Conservation (phyloP, 495 filamentous ascomycete genomes). For the Penicillium canescens region DNA sequence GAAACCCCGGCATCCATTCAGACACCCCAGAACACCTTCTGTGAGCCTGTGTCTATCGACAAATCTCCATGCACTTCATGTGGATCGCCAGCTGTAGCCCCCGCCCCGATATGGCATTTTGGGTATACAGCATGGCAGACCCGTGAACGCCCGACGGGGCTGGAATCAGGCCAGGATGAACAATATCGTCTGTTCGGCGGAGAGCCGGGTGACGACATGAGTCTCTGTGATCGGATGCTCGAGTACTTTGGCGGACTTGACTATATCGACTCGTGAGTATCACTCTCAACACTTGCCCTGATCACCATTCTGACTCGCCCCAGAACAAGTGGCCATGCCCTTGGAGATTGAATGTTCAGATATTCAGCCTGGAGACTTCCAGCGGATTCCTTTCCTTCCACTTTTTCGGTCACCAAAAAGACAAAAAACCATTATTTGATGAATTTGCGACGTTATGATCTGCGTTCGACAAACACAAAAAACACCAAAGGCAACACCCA, state of each 20-base stretch:
- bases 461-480: conserved; percentile 13
- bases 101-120: conserved; percentile 46
- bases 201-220: conserved; percentile 47
- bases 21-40: conserved; percentile 11
- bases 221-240: conserved; percentile 49
- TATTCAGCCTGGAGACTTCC: background rate
- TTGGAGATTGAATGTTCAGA: conserved; percentile 24
- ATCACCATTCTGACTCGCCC: conserved; percentile 12
- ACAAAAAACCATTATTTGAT: conserved; percentile 6
- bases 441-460: conserved; percentile 9
- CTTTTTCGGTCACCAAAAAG: conserved; percentile 5
- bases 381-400: background rate
- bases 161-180: conserved; percentile 28
- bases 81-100: conserved; percentile 21
- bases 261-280: conserved; percentile 48
- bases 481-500: conserved; percentile 11
- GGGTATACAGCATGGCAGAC: conserved; percentile 41
- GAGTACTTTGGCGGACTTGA: conserved; percentile 51
- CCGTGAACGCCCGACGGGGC: conserved; percentile 27
- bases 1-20: conserved; percentile 8
- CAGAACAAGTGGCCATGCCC: conserved; percentile 19
- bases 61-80: conserved; percentile 19
- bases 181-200: conserved; percentile 49
- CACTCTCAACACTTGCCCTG: background rate
- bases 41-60: conserved; percentile 5